A percentile compares a stretch with the other conserved stretches of the same genome.
Conservation (phyloP, 305 asterid genomes). For the Plantago rigida region DNA sequence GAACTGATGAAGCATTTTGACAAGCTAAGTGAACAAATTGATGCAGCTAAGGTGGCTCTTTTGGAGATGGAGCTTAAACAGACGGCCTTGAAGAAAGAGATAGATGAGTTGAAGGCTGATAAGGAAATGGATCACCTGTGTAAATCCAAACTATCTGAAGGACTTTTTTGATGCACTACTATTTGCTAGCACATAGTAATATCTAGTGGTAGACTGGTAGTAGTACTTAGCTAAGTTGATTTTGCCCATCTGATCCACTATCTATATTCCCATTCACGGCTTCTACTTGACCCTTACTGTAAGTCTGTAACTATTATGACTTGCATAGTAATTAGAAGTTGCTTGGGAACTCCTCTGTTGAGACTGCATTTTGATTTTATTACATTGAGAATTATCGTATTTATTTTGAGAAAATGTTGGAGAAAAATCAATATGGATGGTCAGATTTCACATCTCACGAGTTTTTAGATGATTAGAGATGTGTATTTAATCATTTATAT, state of each 20-base stretch:
- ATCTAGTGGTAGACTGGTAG: too few species aligned
- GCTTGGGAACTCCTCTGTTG: too few species aligned
- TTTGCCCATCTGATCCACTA: background rate
- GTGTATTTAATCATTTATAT: too few species aligned
- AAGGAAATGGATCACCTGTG: conserved; percentile 22
- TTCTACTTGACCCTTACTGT: too few species aligned
- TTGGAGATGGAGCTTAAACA: conserved; percentile 28
- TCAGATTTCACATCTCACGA: too few species aligned
- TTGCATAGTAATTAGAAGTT: background rate
- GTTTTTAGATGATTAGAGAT: too few species aligned
- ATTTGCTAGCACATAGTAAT: background rate
- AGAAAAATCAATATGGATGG: too few species aligned
- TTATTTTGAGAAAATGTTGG: too few species aligned
- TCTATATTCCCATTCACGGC: background rate
- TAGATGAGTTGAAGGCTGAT: conserved; percentile 27
- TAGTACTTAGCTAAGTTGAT: background rate
- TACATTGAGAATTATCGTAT: too few species aligned
- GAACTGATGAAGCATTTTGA: conserved; percentile 14
- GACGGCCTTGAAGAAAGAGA: conserved; percentile 24
- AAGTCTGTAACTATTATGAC: too few species aligned
- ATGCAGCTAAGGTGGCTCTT: conserved; percentile 26
- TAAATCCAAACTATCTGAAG: conserved; percentile 25
- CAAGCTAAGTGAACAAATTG: conserved; percentile 21
- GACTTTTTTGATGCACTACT: conserved; percentile 23
- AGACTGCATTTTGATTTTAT: too few species aligned